Evolutionary conservation across 345 rosid species (phyloP).

Genomic region (Syzygium jambos): DNA sequence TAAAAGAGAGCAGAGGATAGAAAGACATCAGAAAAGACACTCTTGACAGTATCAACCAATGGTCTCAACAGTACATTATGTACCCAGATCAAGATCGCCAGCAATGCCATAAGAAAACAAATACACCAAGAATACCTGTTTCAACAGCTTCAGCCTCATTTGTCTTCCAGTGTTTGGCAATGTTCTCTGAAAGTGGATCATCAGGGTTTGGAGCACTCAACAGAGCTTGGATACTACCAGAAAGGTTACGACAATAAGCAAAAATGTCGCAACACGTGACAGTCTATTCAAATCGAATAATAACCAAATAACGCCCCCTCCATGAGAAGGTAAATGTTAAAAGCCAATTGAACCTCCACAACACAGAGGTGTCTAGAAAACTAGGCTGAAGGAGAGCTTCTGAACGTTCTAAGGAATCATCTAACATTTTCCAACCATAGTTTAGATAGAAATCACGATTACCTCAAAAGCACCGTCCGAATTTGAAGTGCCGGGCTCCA

Average conservation of each 20-base stretch:
- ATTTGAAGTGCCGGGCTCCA: conserved; percentile 99
- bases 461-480: conserved; percentile 97
- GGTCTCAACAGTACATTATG: not conserved
- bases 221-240: conserved; percentile 83
- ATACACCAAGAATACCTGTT: conserved; percentile 46
- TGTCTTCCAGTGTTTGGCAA: conserved; percentile 98
- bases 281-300: not conserved
- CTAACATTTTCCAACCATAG: not conserved
- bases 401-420: not conserved
- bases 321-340: not conserved
- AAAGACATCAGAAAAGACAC: not conserved
- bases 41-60: not conserved
- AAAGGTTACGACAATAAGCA: not conserved
- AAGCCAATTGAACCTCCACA: not conserved
- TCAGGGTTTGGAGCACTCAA: conserved; percentile 98
- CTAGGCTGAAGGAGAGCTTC: not conserved
- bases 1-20: not conserved
- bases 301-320: not conserved
- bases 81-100: not conserved
- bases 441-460: not conserved
- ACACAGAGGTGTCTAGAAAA: not conserved
- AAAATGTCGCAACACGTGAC: not conserved
- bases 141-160: conserved; percentile 97
- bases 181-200: conserved; percentile 97
- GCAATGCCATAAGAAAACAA: not conserved